A percentile compares a stretch with the other conserved stretches of the same genome.
Conservation (phyloP, 2,329 filamentous ascomycete species). For the Dactylellina leptospora region DNA sequence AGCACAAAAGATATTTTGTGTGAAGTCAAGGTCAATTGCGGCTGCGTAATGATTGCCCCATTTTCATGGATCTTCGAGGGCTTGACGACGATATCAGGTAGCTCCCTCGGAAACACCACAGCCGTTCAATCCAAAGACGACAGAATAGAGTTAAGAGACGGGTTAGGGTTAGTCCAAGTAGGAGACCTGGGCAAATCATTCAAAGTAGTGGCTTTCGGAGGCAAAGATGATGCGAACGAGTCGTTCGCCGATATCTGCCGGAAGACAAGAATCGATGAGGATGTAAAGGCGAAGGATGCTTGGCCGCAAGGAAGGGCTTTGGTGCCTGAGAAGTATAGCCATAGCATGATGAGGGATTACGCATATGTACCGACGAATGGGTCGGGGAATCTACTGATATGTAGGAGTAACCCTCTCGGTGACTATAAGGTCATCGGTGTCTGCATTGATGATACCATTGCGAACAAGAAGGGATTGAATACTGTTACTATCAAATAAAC, state of each 20-base stretch:
- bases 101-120: slow-evolving; percentile 52
- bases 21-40: slow-evolving; percentile 56
- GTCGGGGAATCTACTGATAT: slow-evolving; percentile 7
- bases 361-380: slow-evolving; percentile 6
- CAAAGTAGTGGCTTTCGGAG: slow-evolving; percentile 56
- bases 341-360: slow-evolving; percentile 35
- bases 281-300: not conserved
- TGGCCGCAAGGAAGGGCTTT: slow-evolving; percentile 55
- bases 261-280: slow-evolving; percentile 35
- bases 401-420: not conserved
- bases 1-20: slow-evolving; percentile 56
- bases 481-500: slow-evolving; percentile 8
- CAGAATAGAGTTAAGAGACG: slow-evolving; percentile 55
- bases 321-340: slow-evolving; percentile 57
- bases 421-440: slow-evolving; percentile 9
- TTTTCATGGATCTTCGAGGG: slow-evolving; percentile 56
- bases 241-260: slow-evolving; percentile 53
- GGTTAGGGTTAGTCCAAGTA: slow-evolving; percentile 57
- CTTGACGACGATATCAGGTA: slow-evolving; percentile 52
- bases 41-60: slow-evolving; percentile 56
- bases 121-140: slow-evolving; percentile 48
- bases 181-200: slow-evolving; percentile 56
- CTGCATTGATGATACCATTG: slow-evolving; percentile 9
- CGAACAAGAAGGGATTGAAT: not conserved
- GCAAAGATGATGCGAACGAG: slow-evolving; percentile 52